A percentile compares a stretch with the other conserved stretches of the same genome.
Evolutionary conservation across 78 protist species (phyloP).

Genomic region (Dictyostelium discoideum): DNA sequence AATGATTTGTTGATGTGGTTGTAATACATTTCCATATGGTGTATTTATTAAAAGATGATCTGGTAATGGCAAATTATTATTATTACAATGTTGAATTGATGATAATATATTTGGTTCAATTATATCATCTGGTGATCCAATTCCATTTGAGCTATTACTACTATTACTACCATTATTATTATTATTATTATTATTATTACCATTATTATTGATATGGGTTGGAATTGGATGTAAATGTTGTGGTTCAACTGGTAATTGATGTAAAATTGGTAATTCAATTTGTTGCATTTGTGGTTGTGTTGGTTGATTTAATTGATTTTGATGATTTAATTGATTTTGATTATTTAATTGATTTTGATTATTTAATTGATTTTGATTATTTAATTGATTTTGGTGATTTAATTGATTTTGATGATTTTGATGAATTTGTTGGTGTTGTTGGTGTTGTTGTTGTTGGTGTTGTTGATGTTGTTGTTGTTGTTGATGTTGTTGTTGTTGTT

Average conservation of each 20-base stretch:
- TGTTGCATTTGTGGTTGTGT: slow-evolving; percentile 35
- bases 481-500: background rate
- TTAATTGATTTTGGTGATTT: too few relatives aligned
- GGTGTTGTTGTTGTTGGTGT: background rate
- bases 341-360: too few relatives aligned
- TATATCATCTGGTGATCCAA: background rate
- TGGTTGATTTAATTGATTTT: slow-evolving; percentile 34
- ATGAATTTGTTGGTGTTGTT: background rate
- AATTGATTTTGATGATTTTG: slow-evolving; percentile 26
- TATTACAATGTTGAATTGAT: slow-evolving; percentile 8
- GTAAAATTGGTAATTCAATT: slow-evolving; percentile 10
- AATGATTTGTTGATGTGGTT: slow-evolving; percentile 77
- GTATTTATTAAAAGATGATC: slow-evolving; percentile 51
- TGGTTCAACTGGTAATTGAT: slow-evolving; percentile 32
- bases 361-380: too few relatives aligned
- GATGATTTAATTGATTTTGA: background rate
- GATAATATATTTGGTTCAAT: slow-evolving; percentile 1
- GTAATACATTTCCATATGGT: slow-evolving; percentile 67
- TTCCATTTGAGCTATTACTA: background rate
- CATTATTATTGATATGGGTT: background rate
- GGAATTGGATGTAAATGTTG: slow-evolving; percentile 21
- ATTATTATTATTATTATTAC: background rate
- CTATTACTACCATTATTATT: background rate
- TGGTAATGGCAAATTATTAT: slow-evolving; percentile 32
- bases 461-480: background rate